Evolutionary conservation across 106 monocot genomes (phyloP).

Genomic region (Narthecium ossifragum): DNA sequence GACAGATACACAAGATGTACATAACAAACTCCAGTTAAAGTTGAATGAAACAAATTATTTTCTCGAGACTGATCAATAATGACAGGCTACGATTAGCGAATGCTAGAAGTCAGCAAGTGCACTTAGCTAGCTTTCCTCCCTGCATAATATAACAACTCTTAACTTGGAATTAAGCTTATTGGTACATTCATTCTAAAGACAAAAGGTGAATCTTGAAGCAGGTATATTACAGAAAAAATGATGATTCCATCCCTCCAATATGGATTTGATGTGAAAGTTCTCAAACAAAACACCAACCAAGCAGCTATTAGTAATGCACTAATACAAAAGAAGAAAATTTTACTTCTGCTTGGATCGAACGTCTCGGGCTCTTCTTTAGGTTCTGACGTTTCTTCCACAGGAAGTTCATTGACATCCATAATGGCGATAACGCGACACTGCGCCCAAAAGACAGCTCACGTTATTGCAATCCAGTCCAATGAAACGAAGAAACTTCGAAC

Average conservation of each 20-base stretch:
- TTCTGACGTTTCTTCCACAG: background rate
- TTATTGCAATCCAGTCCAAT: background rate
- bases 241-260: background rate
- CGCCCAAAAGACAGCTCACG: background rate
- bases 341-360: constrained; percentile 19
- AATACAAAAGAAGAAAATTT: background rate
- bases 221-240: background rate
- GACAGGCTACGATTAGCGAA: too few species aligned
- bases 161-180: background rate
- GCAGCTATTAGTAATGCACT: too few species aligned
- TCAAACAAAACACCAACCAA: background rate
- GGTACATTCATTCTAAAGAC: background rate
- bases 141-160: background rate
- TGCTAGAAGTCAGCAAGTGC: too few species aligned
- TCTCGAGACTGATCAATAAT: too few species aligned
- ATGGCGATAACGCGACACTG: background rate
- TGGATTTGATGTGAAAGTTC: background rate
- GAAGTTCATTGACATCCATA: constrained; percentile 8
- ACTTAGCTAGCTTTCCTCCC: too few species aligned
- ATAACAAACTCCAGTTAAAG: too few species aligned
- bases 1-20: too few species aligned
- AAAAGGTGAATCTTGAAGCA: background rate
- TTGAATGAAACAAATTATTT: too few species aligned
- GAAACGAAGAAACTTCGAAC: background rate
- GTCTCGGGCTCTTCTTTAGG: background rate